phyloP scores from a whole-genome alignment of 495 filamentous ascomycete genomes.

The Evernia prunastri region DNA sequence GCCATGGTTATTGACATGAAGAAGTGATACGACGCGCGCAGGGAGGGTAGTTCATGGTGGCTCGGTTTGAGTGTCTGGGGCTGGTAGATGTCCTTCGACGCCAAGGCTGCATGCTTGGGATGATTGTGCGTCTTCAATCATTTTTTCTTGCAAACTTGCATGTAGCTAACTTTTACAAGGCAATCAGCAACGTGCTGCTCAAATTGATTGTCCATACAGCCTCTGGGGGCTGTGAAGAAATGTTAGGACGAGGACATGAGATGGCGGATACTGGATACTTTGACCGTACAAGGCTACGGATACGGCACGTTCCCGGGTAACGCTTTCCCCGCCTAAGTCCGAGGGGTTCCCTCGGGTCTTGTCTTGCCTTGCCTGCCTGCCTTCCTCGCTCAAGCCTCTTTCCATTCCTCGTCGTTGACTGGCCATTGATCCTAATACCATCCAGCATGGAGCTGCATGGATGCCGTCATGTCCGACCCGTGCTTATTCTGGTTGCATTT shows the following conservation, averaged over 20 bases:
- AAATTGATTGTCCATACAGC: neutral
- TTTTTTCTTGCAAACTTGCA: neutral
- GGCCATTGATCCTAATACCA: neutral
- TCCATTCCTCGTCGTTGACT: constrained; percentile 12
- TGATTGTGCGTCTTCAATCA: neutral
- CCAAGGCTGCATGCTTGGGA: neutral
- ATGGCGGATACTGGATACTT: too few relatives aligned
- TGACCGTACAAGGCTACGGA: neutral
- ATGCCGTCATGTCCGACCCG: constrained; percentile 10
- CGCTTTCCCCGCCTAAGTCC: neutral
- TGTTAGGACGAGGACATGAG: neutral
- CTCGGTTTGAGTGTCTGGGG: neutral
- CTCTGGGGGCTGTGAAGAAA: neutral
- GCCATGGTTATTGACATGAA: neutral
- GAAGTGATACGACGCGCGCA: neutral
- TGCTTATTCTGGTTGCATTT: neutral
- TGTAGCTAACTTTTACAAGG: neutral
- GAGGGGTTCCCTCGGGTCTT: neutral
- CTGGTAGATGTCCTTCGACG: neutral
- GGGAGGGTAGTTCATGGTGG: neutral
- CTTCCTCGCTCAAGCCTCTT: constrained; percentile 4
- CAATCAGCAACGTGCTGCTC: neutral
- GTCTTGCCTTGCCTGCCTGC: neutral
- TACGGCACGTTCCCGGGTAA: neutral
- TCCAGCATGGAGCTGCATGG: neutral